Evolutionary conservation across 2,329 filamentous ascomycete species (phyloP), one percentile per base, ranked within the genome.

Genomic region (Nigrograna mackinnonii): DNA sequence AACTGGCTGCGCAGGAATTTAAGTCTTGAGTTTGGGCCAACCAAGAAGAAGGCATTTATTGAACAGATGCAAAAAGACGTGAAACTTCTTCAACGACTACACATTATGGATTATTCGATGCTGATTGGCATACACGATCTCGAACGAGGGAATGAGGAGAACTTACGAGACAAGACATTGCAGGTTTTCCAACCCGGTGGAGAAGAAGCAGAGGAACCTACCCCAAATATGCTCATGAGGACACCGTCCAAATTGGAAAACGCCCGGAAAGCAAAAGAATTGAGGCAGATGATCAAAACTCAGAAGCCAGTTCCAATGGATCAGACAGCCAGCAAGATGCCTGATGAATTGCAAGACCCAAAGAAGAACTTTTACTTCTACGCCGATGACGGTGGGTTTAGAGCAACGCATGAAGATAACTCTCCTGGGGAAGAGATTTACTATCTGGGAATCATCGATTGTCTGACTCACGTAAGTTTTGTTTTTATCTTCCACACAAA

Each of bases 91-190:
- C 91, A 97, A 70, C 84, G 80, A 57, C 77, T 97, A 32, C 87
- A 95, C 58, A 97, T 99, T 59, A 99, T 99, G 94, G 94, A 99
- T 69, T 99, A 99, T 70, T 97, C 92, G 7, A 81, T 99, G 48
- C 79, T 99, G 26, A 84, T 99, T 41, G 94, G 94, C 37, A 94
- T 97, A 37, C 94, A 99, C 64, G 94, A 99, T 64, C 69, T 95
- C 16, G 83, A 84, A 41, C 86, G 89, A 55, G 94, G 94, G 21
- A 99, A 99, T 63, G 91, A 96, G 57, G 94, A 99, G 67, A 96
- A 96, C 43, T 76, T 99, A 34, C 87, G 82, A 26, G 82, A 86
- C 72, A 96, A 95, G 75, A 96, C 91, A 1, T 74, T 99, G 37
- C 86, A 94, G 65, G 91, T 97, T 3, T 97, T 96, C 70, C 91